Percentiles rank a stretch among this genome's conserved stretches.
Conservation (phyloP, 164 flowering plant genomes). For the Protea cynaroides region DNA sequence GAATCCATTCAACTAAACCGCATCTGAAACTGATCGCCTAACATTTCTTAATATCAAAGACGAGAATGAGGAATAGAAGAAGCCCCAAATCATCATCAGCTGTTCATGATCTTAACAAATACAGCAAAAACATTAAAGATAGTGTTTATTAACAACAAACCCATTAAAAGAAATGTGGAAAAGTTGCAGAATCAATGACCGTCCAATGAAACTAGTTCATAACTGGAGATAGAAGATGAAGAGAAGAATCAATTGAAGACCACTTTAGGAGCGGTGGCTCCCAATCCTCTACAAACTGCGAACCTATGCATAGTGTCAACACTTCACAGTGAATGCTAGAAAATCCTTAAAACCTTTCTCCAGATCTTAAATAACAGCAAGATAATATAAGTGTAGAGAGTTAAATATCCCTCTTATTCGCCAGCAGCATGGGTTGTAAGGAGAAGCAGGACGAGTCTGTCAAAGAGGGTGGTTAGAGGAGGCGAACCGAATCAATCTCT, state of each 20-base stretch:
- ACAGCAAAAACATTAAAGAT: conserved; percentile 1
- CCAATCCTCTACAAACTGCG: conserved; percentile 1
- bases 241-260: conserved; percentile 12
- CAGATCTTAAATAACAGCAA: too few species aligned
- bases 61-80: neutral
- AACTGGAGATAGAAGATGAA: conserved; percentile 12
- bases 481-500: too few species aligned
- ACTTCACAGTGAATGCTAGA: too few species aligned
- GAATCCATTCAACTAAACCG: neutral
- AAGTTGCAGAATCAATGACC: neutral
- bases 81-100: neutral
- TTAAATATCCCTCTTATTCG: too few species aligned
- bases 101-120: neutral
- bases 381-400: too few species aligned
- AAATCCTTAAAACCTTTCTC: too few species aligned
- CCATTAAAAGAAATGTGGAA: neutral
- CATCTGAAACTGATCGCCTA: neutral
- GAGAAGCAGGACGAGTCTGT: too few species aligned
- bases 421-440: too few species aligned
- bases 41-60: neutral
- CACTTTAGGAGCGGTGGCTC: conserved; percentile 10
- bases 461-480: too few species aligned
- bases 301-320: conserved; percentile 1
- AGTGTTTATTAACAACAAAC: neutral
- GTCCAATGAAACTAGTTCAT: neutral